These are phyloP conservation scores for Lojkania enalia DNA, from an alignment of 2,329 filamentous ascomycete genomes.

Conservation along the genomic window DNA sequence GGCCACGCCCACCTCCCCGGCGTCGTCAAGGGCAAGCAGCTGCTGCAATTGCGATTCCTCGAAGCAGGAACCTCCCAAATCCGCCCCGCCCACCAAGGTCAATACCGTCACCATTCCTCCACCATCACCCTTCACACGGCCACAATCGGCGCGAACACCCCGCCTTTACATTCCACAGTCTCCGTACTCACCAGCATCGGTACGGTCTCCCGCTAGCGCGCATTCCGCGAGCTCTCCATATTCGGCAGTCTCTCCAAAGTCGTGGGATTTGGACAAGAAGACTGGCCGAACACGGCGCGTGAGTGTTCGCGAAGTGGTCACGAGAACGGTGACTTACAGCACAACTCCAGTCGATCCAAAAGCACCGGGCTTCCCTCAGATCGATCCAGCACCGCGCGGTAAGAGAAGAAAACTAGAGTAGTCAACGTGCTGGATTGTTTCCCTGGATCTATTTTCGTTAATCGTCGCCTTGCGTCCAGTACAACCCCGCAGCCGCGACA, in stretches of 20 bases:
- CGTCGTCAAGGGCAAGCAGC: slow-evolving; percentile 44
- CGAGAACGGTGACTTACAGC: slow-evolving; percentile 91
- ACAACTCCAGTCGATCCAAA: slow-evolving; percentile 49
- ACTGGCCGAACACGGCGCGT: slow-evolving; percentile 62
- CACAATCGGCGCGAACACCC: slow-evolving; percentile 62
- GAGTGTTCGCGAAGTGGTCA: slow-evolving; percentile 85
- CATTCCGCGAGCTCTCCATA: slow-evolving; percentile 70
- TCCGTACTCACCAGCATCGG: slow-evolving; percentile 65
- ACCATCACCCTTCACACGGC: slow-evolving; percentile 66
- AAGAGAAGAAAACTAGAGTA: slow-evolving; percentile 80
- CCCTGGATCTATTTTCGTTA: slow-evolving; percentile 16
- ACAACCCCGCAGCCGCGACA: slow-evolving; percentile 20
- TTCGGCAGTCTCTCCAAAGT: slow-evolving; percentile 73
- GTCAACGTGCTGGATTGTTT: slow-evolving; percentile 20
- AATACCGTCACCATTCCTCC: slow-evolving; percentile 61
- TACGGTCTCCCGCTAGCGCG: slow-evolving; percentile 69
- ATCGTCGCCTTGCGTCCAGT: slow-evolving; percentile 23
- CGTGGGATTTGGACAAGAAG: slow-evolving; percentile 76
- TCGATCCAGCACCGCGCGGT: slow-evolving; percentile 87
- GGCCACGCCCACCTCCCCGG: slow-evolving; percentile 27
- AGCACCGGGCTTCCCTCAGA: slow-evolving; percentile 56
- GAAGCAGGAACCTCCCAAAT: slow-evolving; percentile 45
- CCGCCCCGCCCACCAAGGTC: slow-evolving; percentile 49
- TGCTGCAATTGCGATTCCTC: slow-evolving; percentile 41
- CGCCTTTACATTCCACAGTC: slow-evolving; percentile 77